These are phyloP conservation scores for Xylaria flabelliformis DNA, from an alignment of 495 filamentous ascomycete genomes.

Conservation along the genomic window DNA sequence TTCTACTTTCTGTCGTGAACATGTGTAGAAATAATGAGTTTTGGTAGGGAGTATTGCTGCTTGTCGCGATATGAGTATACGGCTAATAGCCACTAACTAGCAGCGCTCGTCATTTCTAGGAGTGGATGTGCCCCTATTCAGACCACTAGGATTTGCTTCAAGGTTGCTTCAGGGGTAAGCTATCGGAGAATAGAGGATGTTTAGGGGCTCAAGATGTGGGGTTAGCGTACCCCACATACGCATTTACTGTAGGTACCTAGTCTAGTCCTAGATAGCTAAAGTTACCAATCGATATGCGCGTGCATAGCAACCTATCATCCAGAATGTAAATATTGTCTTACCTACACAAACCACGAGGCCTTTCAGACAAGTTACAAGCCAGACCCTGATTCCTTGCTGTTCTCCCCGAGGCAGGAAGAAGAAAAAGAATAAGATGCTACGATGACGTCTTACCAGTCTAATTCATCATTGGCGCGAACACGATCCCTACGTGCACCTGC, in stretches of 20 bases:
- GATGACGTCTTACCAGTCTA: slow-evolving; percentile 39
- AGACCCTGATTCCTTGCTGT: background rate
- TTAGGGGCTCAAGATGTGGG: background rate
- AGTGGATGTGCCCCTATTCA: background rate
- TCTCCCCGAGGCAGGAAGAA: background rate
- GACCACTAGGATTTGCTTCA: background rate
- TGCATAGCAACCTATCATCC: slow-evolving; percentile 9
- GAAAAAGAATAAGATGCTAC: slow-evolving; percentile 33
- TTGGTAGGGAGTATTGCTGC: background rate
- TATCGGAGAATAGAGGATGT: background rate
- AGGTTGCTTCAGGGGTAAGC: slow-evolving; percentile 9
- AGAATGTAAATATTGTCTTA: slow-evolving; percentile 13
- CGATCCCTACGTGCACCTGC: slow-evolving; percentile 36
- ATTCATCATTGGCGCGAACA: slow-evolving; percentile 34
- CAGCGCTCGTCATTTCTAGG: background rate
- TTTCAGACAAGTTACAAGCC: background rate
- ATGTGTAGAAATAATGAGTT: background rate
- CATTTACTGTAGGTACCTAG: too few species aligned
- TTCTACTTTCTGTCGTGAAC: background rate
- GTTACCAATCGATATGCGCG: background rate
- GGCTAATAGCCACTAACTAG: background rate
- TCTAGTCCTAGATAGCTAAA: too few species aligned
- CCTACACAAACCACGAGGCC: background rate
- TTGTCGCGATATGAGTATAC: background rate
- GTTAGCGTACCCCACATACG: background rate